Conservation (phyloP, 2,329 filamentous ascomycete genomes). For the Pseudogymnoascus pannorum region DNA sequence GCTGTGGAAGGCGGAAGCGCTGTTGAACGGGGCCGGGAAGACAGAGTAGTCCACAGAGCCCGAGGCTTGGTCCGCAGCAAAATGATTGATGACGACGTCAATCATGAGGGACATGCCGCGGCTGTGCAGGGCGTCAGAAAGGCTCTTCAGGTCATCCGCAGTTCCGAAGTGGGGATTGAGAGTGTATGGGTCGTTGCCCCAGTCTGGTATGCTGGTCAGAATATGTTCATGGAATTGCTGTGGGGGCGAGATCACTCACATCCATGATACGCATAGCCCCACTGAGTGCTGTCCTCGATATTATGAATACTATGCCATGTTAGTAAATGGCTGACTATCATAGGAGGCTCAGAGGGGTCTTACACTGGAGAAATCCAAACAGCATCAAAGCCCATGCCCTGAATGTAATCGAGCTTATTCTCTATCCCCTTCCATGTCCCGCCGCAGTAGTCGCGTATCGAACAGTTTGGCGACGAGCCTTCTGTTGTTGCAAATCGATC, state of each 20-base stretch:
- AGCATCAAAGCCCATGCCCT: constrained; percentile 42
- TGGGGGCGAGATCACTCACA: constrained; percentile 25
- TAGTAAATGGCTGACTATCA: constrained; percentile 33
- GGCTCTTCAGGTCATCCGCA: constrained; percentile 36
- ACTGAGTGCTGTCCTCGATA: constrained; percentile 31
- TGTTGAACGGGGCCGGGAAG: constrained; percentile 46
- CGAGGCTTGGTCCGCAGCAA: constrained; percentile 41
- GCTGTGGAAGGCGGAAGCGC: constrained; percentile 50
- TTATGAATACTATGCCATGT: background rate
- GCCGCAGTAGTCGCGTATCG: constrained; percentile 36
- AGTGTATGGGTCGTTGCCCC: constrained; percentile 37
- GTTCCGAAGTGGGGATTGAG: constrained; percentile 41
- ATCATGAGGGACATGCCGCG: constrained; percentile 42
- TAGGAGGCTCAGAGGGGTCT: constrained; percentile 22
- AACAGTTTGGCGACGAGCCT: constrained; percentile 14
- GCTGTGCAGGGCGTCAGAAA: constrained; percentile 35
- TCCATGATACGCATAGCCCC: constrained; percentile 41
- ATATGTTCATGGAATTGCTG: background rate
- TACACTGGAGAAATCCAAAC: constrained; percentile 33
- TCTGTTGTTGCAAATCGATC: constrained; percentile 36
- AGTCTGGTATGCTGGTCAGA: constrained; percentile 24
- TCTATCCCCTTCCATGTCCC: constrained; percentile 44
- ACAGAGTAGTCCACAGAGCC: constrained; percentile 44
- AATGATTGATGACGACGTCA: constrained; percentile 42
- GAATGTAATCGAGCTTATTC: constrained; percentile 42